Conservation (phyloP, 257 asterid species). For the Schizonepeta tenuifolia region DNA sequence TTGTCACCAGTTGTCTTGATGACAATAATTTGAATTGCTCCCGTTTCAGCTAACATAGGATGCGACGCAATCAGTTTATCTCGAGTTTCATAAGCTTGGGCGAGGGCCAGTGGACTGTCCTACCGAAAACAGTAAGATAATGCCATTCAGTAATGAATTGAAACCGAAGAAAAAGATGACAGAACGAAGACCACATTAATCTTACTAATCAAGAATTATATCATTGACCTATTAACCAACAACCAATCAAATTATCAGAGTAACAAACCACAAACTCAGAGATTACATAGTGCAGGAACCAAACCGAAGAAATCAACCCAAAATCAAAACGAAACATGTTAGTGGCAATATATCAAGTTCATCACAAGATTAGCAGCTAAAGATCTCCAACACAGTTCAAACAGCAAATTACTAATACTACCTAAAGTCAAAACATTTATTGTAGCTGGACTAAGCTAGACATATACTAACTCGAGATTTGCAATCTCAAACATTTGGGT, state of each 20-base stretch:
- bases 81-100: constrained; percentile 95
- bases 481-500: not conserved
- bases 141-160: constrained; percentile 3
- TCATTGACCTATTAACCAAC: too few relatives aligned
- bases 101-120: constrained; percentile 97
- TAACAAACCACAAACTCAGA: not conserved
- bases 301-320: constrained; percentile 32
- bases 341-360: not conserved
- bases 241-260: not conserved
- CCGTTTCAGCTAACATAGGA: constrained; percentile 90
- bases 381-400: not conserved
- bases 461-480: not conserved
- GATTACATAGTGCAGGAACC: not conserved
- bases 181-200: not conserved
- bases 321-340: constrained; percentile 12
- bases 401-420: not conserved
- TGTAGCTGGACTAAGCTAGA: not conserved
- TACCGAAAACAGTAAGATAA: constrained; percentile 35
- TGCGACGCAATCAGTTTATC: constrained; percentile 70
- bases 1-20: constrained; percentile 96
- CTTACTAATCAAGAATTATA: not conserved
- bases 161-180: not conserved
- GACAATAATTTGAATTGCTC: constrained; percentile 81
- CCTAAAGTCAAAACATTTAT: not conserved
- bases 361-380: not conserved